Evolutionary conservation across 1,139 yeast species (phyloP), one percentile per base, ranked within the genome.

Genomic region (Nakaseomyces glabratus): DNA sequence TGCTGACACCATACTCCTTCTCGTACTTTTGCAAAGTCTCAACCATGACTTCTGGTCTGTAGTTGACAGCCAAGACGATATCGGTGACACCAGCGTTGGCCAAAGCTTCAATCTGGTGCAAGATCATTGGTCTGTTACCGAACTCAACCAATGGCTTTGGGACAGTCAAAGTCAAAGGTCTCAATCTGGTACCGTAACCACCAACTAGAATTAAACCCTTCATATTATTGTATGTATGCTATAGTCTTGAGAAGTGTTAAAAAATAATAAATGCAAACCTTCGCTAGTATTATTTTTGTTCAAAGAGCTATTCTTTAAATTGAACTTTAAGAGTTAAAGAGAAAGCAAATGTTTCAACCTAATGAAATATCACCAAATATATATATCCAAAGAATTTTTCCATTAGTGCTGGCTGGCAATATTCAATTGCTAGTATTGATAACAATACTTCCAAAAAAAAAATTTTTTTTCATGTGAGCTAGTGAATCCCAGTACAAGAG

Each of bases 21-120:
- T 90, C 98, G 74, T 88, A 93, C 67, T 88, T 76, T 66, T 88
- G 73, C 60, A 93, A 75, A 45, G 97, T 81, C 46, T 85, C 78
- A 46, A 90, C 97, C 99, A 93, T 93, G 48, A 86, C 95, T 68
- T 93, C 98, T 44, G 99, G 98, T 65, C 96, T 82, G 76, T 93
- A 93, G 77, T 90, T 93, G 55, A 93, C 99, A 44, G 99, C 99
- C 54, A 93, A 70, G 35, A 93, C 98, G 55, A 93, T 88, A 65
- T 93, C 99, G 44, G 95, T 93, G 61, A 90, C 96, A 61, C 99
- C 99, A 52, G 98, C 98, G 47, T 80, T 79, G 45, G 98, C 96
- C 50, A 93, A 73, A 36, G 97, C 95, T 69, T 90, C 97, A 59
- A 93, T 86, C 70, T 93, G 99, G 65, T 93, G 98, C 57, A 85